Percentiles rank a stretch among this genome's conserved stretches.
phyloP scores from a whole-genome alignment of 306 rosid genomes.

The Oxytropis ochrocephala region DNA sequence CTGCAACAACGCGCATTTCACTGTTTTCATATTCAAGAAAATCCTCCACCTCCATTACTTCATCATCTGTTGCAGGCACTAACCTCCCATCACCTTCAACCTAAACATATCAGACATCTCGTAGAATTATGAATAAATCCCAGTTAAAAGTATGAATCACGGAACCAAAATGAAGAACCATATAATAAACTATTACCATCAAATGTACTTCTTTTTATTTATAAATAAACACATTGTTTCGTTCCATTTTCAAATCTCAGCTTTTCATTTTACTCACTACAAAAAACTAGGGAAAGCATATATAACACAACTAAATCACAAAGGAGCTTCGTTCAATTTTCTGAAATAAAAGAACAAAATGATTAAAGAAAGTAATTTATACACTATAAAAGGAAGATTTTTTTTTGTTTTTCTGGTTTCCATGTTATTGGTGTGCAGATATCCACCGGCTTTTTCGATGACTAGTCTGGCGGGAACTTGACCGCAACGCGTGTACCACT shows the following conservation, averaged over 20 bases:
- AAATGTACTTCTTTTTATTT: neutral
- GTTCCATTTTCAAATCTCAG: conserved; percentile 7
- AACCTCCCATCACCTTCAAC: conserved; percentile 98
- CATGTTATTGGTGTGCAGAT: no score
- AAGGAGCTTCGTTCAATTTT: neutral
- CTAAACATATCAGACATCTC: conserved; percentile 38
- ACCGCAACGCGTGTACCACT: no score
- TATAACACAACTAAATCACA: neutral
- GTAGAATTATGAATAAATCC: conserved; percentile 1
- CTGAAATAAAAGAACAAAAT: neutral
- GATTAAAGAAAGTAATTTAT: neutral
- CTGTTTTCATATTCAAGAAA: conserved; percentile 67
- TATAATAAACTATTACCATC: neutral
- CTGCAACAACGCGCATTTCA: conserved; percentile 56
- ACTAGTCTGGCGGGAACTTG: no score
- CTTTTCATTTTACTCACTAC: conserved; percentile 2
- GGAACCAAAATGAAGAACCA: neutral
- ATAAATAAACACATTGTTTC: neutral
- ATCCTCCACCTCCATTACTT: conserved; percentile 84
- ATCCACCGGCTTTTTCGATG: no score
- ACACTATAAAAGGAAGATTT: conserved; percentile 8
- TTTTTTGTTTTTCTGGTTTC: no score
- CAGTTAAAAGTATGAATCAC: neutral
- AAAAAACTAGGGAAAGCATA: neutral
- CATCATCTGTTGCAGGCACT: conserved; percentile 98